Conservation (phyloP, 495 filamentous ascomycete species). For the Staphylotrichum longicolle region DNA sequence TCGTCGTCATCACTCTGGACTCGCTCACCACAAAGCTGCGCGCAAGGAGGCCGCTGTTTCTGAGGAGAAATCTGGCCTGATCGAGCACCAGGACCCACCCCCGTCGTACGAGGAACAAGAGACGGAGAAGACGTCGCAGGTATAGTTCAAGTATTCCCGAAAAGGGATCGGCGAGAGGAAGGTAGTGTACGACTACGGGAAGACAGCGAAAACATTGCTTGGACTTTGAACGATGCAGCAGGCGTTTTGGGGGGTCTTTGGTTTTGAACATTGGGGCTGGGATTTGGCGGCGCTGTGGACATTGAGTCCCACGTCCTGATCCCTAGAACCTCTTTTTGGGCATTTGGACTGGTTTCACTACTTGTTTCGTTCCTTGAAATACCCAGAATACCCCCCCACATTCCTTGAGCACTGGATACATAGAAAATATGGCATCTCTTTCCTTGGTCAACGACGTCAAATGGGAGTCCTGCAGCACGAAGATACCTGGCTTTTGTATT, state of each 20-base stretch:
- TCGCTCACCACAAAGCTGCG: conserved; percentile 32
- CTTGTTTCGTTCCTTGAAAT: conserved; percentile 8
- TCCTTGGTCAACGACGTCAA: neutral
- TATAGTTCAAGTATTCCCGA: neutral
- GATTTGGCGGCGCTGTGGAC: neutral
- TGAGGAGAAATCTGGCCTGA: conserved; percentile 46
- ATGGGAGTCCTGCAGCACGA: neutral
- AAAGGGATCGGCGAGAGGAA: neutral
- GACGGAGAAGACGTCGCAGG: conserved; percentile 19
- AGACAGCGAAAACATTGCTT: neutral
- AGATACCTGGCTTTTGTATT: too few species aligned
- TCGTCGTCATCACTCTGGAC: conserved; percentile 24
- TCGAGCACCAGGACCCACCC: conserved; percentile 41
- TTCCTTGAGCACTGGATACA: conserved; percentile 9
- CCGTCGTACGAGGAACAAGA: conserved; percentile 39
- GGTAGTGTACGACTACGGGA: neutral
- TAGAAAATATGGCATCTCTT: neutral
- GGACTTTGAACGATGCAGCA: neutral
- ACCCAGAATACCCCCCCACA: conserved; percentile 10
- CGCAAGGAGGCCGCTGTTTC: conserved; percentile 30
- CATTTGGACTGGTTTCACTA: conserved; percentile 1
- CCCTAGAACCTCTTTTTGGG: conserved; percentile 11
- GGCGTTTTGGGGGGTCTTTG: conserved; percentile 9
- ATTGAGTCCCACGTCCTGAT: neutral
- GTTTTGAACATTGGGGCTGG: neutral